phyloP scores from a whole-genome alignment of 176 grass and related monocot species.

The Cenchrus americanus region DNA sequence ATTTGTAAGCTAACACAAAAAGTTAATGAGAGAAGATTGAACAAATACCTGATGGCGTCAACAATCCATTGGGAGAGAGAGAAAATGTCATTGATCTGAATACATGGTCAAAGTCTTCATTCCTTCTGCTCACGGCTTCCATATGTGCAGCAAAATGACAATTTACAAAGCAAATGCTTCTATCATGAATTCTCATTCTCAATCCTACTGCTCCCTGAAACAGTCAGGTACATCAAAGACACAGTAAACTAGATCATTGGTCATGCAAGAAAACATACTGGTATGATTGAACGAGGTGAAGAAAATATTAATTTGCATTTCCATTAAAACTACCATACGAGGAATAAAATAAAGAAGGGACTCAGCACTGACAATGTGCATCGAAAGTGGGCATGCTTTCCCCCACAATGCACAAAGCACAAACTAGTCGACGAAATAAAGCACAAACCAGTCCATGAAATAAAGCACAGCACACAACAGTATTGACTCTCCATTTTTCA shows the following conservation, averaged over 20 bases:
- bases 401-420: not conserved
- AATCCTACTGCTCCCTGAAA: slow-evolving; percentile 86
- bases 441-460: too few species aligned
- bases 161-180: slow-evolving; percentile 87
- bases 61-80: slow-evolving; percentile 39
- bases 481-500: too few species aligned
- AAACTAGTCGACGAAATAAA: not conserved
- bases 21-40: slow-evolving; percentile 31
- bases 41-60: slow-evolving; percentile 63
- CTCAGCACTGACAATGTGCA: not conserved
- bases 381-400: not conserved
- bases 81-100: slow-evolving; percentile 81
- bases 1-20: slow-evolving; percentile 35
- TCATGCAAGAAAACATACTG: not conserved
- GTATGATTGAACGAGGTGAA: not conserved
- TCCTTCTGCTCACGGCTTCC: slow-evolving; percentile 82
- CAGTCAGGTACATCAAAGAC: slow-evolving; percentile 39
- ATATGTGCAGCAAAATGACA: slow-evolving; percentile 97
- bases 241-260: slow-evolving; percentile 20
- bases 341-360: not conserved
- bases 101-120: slow-evolving; percentile 96
- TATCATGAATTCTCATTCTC: slow-evolving; percentile 84
- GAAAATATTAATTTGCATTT: slow-evolving; percentile 32
- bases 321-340: not conserved
- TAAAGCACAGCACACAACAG: too few species aligned